A percentile compares a stretch with the other conserved stretches of the same genome.
phyloP scores from a whole-genome alignment of 176 grass and related monocot genomes.

The Themeda triandra region DNA sequence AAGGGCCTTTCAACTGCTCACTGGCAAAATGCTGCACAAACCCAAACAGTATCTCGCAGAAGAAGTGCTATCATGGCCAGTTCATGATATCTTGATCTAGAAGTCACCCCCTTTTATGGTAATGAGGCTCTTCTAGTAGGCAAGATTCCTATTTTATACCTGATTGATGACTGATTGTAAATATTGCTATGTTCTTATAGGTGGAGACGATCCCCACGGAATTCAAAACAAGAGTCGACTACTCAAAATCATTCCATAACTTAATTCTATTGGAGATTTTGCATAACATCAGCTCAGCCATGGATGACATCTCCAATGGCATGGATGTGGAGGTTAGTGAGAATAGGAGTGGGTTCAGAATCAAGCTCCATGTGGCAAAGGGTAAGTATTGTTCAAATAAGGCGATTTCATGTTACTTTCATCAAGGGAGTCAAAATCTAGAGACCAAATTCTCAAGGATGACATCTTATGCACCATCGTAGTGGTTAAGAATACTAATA shows the following conservation, averaged over 20 bases:
- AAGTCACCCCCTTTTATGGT: not conserved
- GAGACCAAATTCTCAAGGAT: not conserved
- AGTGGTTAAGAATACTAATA: not conserved
- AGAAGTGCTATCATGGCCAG: not conserved
- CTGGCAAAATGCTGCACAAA: not conserved
- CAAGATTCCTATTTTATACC: slow-evolving; percentile 1
- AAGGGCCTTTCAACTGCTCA: too few species aligned
- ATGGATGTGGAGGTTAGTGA: not conserved
- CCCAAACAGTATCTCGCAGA: not conserved
- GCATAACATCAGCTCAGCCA: not conserved
- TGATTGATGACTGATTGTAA: not conserved
- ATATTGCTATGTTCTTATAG: slow-evolving; percentile 21
- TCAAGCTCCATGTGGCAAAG: too few species aligned
- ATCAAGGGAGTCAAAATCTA: not conserved
- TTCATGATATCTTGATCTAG: not conserved
- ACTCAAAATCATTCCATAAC: not conserved
- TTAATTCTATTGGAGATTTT: not conserved
- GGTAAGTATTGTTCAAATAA: not conserved
- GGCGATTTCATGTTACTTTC: not conserved
- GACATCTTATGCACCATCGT: not conserved
- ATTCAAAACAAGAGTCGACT: not conserved
- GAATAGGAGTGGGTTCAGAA: not conserved
- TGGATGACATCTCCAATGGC: not conserved
- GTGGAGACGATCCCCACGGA: slow-evolving; percentile 9
- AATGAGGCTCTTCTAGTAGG: not conserved